Conservation (phyloP, 2,329 filamentous ascomycete genomes). For the Trichoderma sp. region DNA sequence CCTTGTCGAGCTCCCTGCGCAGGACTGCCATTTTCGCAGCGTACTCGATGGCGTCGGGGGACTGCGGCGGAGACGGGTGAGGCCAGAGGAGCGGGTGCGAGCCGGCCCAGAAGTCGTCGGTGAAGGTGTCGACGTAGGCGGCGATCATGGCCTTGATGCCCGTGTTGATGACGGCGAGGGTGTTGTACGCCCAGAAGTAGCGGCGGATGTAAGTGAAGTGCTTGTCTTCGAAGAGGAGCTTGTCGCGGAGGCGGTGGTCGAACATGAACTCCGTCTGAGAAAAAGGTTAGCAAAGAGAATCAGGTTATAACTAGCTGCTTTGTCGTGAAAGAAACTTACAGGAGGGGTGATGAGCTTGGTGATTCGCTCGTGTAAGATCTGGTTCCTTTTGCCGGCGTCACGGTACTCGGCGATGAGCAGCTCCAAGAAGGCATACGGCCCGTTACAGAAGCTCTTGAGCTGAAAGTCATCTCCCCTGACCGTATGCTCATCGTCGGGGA, state of each 20-base stretch:
- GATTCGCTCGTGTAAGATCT: constrained; percentile 55
- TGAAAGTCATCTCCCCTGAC: constrained; percentile 54
- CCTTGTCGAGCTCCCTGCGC: constrained; percentile 48
- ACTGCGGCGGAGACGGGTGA: constrained; percentile 41
- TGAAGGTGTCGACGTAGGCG: constrained; percentile 56
- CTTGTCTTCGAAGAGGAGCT: constrained; percentile 59
- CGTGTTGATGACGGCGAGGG: constrained; percentile 57
- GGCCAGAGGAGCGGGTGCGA: constrained; percentile 55
- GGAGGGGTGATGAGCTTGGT: constrained; percentile 58
- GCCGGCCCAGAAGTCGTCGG: constrained; percentile 57
- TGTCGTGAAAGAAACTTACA: constrained; percentile 30
- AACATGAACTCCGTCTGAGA: constrained; percentile 55
- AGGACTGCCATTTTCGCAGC: constrained; percentile 46
- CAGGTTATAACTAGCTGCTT: not conserved
- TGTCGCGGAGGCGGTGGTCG: constrained; percentile 52
- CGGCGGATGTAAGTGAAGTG: constrained; percentile 59
- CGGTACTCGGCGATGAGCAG: constrained; percentile 58
- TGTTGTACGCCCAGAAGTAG: constrained; percentile 63
- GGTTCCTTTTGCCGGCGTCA: constrained; percentile 58
- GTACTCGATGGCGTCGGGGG: constrained; percentile 45
- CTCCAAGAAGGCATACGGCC: constrained; percentile 59
- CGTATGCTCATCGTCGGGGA: constrained; percentile 56
- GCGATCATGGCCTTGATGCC: constrained; percentile 57
- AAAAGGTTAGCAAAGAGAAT: not conserved
- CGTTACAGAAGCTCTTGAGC: constrained; percentile 55